Evolutionary conservation across 345 rosid genomes (phyloP).

Genomic region (Acer yangbiense): DNA sequence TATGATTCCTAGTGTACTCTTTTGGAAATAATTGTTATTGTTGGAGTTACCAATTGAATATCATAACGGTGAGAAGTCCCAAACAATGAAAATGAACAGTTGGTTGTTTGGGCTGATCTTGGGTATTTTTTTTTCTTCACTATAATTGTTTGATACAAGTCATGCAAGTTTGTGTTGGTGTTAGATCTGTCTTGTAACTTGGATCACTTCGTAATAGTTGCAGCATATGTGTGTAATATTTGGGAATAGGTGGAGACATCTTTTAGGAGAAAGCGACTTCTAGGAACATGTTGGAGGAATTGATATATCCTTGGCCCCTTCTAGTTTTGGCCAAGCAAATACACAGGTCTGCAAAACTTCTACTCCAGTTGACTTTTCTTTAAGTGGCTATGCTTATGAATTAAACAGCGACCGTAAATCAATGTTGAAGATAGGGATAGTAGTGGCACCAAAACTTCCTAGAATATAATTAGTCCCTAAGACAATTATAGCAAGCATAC

Average conservation of each 20-base stretch:
- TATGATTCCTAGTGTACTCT: not conserved
- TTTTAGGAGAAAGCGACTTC: constrained; percentile 85
- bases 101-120: not conserved
- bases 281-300: constrained; percentile 96
- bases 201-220: not conserved
- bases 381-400: constrained; percentile 4
- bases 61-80: not conserved
- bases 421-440: not conserved
- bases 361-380: not conserved
- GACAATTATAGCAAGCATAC: not conserved
- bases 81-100: not conserved
- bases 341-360: constrained; percentile 48
- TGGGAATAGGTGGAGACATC: constrained; percentile 97
- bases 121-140: not conserved
- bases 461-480: not conserved
- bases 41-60: not conserved
- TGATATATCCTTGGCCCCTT: constrained; percentile 87
- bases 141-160: not conserved
- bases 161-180: not conserved
- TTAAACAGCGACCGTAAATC: not conserved
- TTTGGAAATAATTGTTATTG: not conserved
- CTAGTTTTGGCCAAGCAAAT: constrained; percentile 97
- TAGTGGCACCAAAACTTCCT: not conserved
- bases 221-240: constrained; percentile 30
- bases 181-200: constrained; percentile 8